Base-by-base conservation (phyloP, 1,284 basidiomycete genomes). In the Ganoderma sp. region DNA sequence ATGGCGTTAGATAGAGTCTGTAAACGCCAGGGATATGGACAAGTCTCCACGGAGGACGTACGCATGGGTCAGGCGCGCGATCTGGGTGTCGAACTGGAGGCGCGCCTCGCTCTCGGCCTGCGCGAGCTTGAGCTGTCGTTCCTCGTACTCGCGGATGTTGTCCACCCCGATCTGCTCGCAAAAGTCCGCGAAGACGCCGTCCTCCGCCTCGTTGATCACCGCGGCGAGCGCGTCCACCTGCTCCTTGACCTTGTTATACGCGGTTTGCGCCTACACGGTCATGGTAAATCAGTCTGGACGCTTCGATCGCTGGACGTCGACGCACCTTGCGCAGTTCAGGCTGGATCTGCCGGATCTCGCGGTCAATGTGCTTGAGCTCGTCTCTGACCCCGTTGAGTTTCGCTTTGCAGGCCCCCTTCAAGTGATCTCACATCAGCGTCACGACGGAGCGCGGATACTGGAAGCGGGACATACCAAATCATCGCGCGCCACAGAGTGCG, bases 71-170 rank as follows among this genome's bases (percentile, higher is more conserved):
- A 98, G 82, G 25, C 97, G 87, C 2, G 94, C 92, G 66, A 97
- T 92, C 78, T 98, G 96, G 14, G 91, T 92, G 70, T 96, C 91
- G 76, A 90, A 98, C 64, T 92, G 87, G 72, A 97, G 82, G 66
- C 94, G 84, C 2, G 94, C 94, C 73, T 94, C 94, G 75, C 88
- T 93, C 79, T 96, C 95, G 74, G 94, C 91, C 77, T 95, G 90
- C 0, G 94, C 94, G 28, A 94, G 86, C 78, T 92, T 94, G 41
- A 99, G 84, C 76, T 98, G 96, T 22, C 93, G 88, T 77, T 95
- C 92, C 80, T 99, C 97, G 78, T 98, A 99, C 71, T 98, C 95
- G 56, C 97, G 90, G 71, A 99, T 97, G 80, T 92, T 90, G 42
- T 81, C 79, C 10, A 98, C 92, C 6, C 90, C 88, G 73, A 99